These are phyloP conservation scores for Amanita fuliginea DNA, from an alignment of 768 basidiomycete species.

Conservation along the genomic window DNA sequence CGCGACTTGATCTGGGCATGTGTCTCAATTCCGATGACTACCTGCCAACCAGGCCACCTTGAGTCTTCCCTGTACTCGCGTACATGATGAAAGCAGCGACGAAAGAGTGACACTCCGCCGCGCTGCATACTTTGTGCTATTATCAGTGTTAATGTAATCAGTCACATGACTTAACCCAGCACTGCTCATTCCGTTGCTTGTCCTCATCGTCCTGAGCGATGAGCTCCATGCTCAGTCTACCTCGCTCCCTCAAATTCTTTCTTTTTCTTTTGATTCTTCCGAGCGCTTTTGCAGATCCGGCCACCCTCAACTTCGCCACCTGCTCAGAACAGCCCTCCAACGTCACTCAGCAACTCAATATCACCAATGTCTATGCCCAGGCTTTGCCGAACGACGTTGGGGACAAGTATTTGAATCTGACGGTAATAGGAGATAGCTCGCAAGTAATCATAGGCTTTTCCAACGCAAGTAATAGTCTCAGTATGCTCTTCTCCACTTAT, in stretches of 20 bases:
- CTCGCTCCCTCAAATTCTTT: constrained; percentile 10
- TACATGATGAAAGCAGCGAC: constrained; percentile 20
- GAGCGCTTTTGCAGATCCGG: constrained; percentile 38
- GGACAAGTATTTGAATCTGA: constrained; percentile 52
- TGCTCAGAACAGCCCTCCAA: constrained; percentile 47
- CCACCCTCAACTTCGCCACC: constrained; percentile 51
- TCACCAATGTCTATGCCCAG: constrained; percentile 67
- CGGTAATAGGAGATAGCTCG: constrained; percentile 55
- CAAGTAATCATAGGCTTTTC: constrained; percentile 48
- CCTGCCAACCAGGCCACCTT: constrained; percentile 81
- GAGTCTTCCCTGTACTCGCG: constrained; percentile 23
- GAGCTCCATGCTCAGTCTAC: constrained; percentile 10
- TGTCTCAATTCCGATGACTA: constrained; percentile 89
- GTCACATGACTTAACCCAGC: neutral
- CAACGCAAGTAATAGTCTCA: constrained; percentile 51
- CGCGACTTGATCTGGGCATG: constrained; percentile 90
- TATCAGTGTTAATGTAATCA: neutral
- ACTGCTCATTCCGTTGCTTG: neutral
- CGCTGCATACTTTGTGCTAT: neutral
- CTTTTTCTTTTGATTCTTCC: constrained; percentile 17
- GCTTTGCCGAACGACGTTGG: constrained; percentile 33
- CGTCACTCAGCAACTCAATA: constrained; percentile 44
- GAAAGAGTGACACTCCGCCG: constrained; percentile 7
- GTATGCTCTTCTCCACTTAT: constrained; percentile 28
- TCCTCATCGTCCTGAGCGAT: constrained; percentile 17